Conservation (phyloP, 768 basidiomycete species). For the Boletus pseudopeckii region DNA sequence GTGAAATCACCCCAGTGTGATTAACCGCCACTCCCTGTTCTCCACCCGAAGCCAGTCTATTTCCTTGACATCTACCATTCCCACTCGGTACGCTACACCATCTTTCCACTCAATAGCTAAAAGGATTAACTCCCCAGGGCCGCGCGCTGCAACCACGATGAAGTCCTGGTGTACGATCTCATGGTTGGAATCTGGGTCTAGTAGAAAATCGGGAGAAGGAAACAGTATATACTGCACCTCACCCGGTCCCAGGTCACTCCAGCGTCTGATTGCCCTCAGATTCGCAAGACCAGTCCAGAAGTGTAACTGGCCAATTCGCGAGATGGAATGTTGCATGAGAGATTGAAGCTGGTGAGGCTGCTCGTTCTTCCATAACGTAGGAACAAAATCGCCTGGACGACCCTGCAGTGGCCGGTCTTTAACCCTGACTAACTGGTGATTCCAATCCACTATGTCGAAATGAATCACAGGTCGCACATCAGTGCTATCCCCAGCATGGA, state of each 20-base stretch:
- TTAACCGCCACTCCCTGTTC: slow-evolving; percentile 13
- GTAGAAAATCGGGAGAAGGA: background rate
- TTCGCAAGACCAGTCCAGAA: slow-evolving; percentile 19
- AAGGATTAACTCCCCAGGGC: background rate
- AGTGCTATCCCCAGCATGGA: background rate
- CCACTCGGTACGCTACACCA: slow-evolving; percentile 14
- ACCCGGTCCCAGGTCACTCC: background rate
- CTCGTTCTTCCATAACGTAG: background rate
- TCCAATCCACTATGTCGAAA: slow-evolving; percentile 8
- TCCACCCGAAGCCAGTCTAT: slow-evolving; percentile 2
- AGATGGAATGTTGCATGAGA: background rate
- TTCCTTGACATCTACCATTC: background rate
- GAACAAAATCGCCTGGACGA: background rate
- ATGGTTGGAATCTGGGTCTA: background rate
- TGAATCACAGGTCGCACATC: background rate
- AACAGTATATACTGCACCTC: background rate
- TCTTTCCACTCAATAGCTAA: slow-evolving; percentile 18
- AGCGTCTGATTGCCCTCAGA: background rate
- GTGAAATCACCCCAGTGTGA: slow-evolving; percentile 7
- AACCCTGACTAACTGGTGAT: background rate
- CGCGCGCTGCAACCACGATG: slow-evolving; percentile 6
- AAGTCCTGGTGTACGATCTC: slow-evolving; percentile 11
- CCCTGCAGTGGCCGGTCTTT: background rate
- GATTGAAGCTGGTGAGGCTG: background rate
- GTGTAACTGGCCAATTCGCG: slow-evolving; percentile 2